Evolutionary conservation across 2,329 filamentous ascomycete genomes (phyloP).

Genomic region (Fusarium paranaense): DNA sequence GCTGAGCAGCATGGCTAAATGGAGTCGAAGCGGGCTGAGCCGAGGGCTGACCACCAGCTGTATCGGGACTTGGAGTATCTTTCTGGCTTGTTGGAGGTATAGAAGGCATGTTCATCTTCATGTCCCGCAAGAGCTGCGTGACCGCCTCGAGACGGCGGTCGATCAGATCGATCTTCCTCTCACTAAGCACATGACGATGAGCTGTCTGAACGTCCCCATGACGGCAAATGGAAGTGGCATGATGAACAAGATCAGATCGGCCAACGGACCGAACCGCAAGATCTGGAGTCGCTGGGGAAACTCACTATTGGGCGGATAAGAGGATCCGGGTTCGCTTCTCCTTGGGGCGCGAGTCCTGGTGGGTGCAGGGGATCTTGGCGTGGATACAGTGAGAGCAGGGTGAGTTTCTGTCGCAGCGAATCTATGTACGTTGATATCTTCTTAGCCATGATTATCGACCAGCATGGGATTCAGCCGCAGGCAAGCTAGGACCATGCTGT

Average conservation of each 20-base stretch:
- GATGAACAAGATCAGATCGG: not conserved
- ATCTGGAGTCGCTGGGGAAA: not conserved
- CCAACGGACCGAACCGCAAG: not conserved
- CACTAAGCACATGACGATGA: slow-evolving; percentile 38
- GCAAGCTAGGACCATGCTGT: not conserved
- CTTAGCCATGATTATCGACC: slow-evolving; percentile 7
- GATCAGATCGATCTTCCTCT: slow-evolving; percentile 54
- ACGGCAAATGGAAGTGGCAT: not conserved
- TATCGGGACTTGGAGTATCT: slow-evolving; percentile 28
- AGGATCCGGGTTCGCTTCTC: slow-evolving; percentile 53
- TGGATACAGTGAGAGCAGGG: slow-evolving; percentile 52
- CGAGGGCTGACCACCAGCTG: slow-evolving; percentile 26
- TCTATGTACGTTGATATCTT: slow-evolving; percentile 35
- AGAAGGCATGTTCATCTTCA: slow-evolving; percentile 44
- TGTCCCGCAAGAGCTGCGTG: slow-evolving; percentile 48
- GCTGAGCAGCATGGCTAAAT: slow-evolving; percentile 30
- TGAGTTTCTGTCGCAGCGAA: slow-evolving; percentile 52
- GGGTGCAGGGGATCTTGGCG: slow-evolving; percentile 52
- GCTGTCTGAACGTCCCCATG: not conserved
- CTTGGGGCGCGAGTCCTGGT: slow-evolving; percentile 47
- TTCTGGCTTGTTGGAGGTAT: slow-evolving; percentile 14
- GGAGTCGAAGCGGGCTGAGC: slow-evolving; percentile 28
- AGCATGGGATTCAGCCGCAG: not conserved
- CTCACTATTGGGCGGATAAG: slow-evolving; percentile 53
- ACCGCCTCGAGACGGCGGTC: slow-evolving; percentile 51